These are phyloP conservation scores for Albifimbria verrucaria DNA, from an alignment of 2,329 filamentous ascomycete genomes.

Conservation along the genomic window DNA sequence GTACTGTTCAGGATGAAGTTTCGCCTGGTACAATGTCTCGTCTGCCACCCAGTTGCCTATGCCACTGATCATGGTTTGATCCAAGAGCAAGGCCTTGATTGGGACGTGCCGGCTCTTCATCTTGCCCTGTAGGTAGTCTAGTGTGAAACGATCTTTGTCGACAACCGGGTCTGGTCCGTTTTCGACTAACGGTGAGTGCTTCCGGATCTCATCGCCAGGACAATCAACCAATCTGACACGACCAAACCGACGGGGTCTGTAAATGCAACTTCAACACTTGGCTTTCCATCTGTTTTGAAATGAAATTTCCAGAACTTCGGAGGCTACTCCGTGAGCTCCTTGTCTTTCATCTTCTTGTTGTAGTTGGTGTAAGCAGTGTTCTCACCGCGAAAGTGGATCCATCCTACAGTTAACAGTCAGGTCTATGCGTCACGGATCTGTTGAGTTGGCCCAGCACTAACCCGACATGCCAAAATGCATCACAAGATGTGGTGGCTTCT, in stretches of 20 bases:
- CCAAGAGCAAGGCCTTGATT: conserved; percentile 82
- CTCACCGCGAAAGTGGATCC: conserved; percentile 82
- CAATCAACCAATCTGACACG: conserved; percentile 82
- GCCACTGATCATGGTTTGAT: conserved; percentile 85
- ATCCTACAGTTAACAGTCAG: conserved; percentile 48
- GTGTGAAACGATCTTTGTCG: conserved; percentile 73
- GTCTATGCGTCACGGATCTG: background rate
- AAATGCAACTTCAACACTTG: conserved; percentile 67
- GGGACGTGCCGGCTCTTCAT: conserved; percentile 76
- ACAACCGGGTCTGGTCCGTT: conserved; percentile 92
- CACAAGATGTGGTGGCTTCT: conserved; percentile 78
- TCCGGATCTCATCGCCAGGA: conserved; percentile 69
- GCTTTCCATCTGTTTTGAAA: conserved; percentile 58
- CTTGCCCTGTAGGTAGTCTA: conserved; percentile 69
- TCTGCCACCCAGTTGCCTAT: conserved; percentile 98
- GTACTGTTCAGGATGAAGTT: conserved; percentile 89
- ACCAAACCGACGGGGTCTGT: conserved; percentile 75
- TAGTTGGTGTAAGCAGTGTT: conserved; percentile 77
- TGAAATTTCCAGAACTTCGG: conserved; percentile 88
- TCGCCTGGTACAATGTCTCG: conserved; percentile 86
- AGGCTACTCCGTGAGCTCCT: conserved; percentile 69
- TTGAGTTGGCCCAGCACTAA: conserved; percentile 22
- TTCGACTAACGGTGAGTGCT: conserved; percentile 75
- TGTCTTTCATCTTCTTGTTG: conserved; percentile 67
- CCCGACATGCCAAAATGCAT: conserved; percentile 81